Conservation (phyloP, 495 filamentous ascomycete genomes). For the Cercophora sp. region DNA sequence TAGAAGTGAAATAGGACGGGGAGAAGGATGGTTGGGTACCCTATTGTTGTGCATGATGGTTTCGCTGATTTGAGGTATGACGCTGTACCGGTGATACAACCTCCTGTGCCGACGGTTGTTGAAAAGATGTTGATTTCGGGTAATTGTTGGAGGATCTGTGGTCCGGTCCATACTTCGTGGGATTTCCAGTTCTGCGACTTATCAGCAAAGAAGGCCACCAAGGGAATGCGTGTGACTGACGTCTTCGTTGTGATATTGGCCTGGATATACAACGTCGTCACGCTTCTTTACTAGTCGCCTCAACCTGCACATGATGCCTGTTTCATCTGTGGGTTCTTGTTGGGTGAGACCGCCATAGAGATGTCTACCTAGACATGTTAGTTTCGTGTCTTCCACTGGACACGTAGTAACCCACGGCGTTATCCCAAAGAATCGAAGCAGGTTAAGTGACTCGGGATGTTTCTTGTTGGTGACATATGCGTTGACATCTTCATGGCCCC, state of each 20-base stretch:
- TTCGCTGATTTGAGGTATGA: conserved; percentile 52
- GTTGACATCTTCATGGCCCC: conserved; percentile 48
- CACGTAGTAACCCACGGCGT: conserved; percentile 36
- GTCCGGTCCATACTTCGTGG: conserved; percentile 58
- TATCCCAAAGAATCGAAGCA: conserved; percentile 59
- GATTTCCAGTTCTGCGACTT: conserved; percentile 49
- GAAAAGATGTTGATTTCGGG: conserved; percentile 57
- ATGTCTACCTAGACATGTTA: conserved; percentile 21
- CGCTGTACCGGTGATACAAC: conserved; percentile 50
- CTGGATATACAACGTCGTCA: conserved; percentile 47
- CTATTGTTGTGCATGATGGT: conserved; percentile 40
- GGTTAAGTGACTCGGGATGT: conserved; percentile 45
- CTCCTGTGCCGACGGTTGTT: conserved; percentile 53
- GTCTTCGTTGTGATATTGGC: conserved; percentile 56
- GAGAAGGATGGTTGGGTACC: conserved; percentile 10
- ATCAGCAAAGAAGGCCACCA: not conserved
- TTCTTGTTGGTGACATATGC: conserved; percentile 62
- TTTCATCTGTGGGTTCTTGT: conserved; percentile 51
- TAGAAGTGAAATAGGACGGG: not conserved
- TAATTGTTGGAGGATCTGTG: conserved; percentile 54
- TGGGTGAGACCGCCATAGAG: conserved; percentile 57
- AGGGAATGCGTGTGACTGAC: conserved; percentile 20
- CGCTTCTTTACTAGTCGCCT: conserved; percentile 36
- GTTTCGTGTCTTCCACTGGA: not conserved
- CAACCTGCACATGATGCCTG: conserved; percentile 50